These are phyloP conservation scores for Rhizophagus prolifer DNA, from an alignment of 192 early-diverging fungal species.

Conservation along the genomic window DNA sequence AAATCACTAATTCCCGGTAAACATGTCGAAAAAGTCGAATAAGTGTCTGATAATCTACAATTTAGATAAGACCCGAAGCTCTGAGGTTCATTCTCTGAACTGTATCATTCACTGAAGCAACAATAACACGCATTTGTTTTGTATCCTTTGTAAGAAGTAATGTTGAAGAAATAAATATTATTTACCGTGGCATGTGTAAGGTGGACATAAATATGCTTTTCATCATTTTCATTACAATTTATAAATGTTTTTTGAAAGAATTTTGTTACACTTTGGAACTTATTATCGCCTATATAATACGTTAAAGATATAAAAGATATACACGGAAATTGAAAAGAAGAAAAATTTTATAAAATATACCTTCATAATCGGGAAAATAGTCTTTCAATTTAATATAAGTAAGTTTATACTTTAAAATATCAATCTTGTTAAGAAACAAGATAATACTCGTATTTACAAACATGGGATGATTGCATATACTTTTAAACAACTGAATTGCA, in stretches of 20 bases:
- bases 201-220: conserved; percentile 51
- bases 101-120: conserved; percentile 51
- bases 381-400: conserved; percentile 43
- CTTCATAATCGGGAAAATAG: conserved; percentile 58
- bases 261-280: conserved; percentile 44
- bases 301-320: neutral
- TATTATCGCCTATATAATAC: conserved; percentile 35
- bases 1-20: too few relatives aligned
- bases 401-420: conserved; percentile 59
- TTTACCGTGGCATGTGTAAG: conserved; percentile 51
- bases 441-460: conserved; percentile 56
- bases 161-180: conserved; percentile 9
- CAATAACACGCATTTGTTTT: conserved; percentile 55
- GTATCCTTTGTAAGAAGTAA: conserved; percentile 41
- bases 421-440: conserved; percentile 67
- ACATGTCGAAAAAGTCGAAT: too few relatives aligned
- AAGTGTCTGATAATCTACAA: too few relatives aligned
- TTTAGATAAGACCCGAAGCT: conserved; percentile 47
- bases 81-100: conserved; percentile 51
- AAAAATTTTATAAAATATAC: conserved; percentile 25
- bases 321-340: neutral
- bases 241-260: conserved; percentile 50
- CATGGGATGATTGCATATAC: conserved; percentile 49
- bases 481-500: conserved; percentile 42
- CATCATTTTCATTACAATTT: conserved; percentile 40